Percentiles rank a stretch among this genome's conserved stretches.
These are phyloP conservation scores for Aspergillus fijiensis DNA, from an alignment of 2,329 filamentous ascomycete species.

Conservation along the genomic window DNA sequence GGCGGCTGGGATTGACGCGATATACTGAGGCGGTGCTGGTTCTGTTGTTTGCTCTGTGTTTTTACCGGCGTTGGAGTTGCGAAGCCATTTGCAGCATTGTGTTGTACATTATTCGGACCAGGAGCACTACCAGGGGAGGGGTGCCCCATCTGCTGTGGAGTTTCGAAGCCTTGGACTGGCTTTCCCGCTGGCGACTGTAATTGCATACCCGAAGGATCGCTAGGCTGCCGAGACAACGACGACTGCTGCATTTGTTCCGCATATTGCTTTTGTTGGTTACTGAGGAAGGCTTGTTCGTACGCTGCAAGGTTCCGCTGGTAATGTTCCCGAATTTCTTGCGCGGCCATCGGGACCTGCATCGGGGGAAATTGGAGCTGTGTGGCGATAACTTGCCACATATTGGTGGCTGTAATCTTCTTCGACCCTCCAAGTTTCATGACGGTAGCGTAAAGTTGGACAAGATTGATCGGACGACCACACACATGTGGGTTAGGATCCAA, in stretches of 20 bases:
- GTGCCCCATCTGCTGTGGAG: slow-evolving; percentile 33
- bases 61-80: slow-evolving; percentile 38
- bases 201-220: slow-evolving; percentile 41
- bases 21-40: slow-evolving; percentile 32
- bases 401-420: slow-evolving; percentile 66
- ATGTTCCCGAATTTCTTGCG: slow-evolving; percentile 66
- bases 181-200: slow-evolving; percentile 49
- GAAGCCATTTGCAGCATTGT: slow-evolving; percentile 41
- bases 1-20: slow-evolving; percentile 37
- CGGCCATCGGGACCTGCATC: slow-evolving; percentile 64
- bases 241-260: slow-evolving; percentile 46
- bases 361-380: slow-evolving; percentile 60
- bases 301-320: slow-evolving; percentile 74
- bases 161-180: slow-evolving; percentile 51
- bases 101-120: slow-evolving; percentile 31
- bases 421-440: slow-evolving; percentile 78
- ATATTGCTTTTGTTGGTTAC: slow-evolving; percentile 45
- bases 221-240: slow-evolving; percentile 40
- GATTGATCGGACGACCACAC: slow-evolving; percentile 69
- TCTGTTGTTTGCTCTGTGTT: slow-evolving; percentile 33
- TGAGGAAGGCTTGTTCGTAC: slow-evolving; percentile 64
- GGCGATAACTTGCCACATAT: slow-evolving; percentile 73
- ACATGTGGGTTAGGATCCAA: slow-evolving; percentile 74
- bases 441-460: slow-evolving; percentile 74
- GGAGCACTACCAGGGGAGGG: slow-evolving; percentile 34